Base-by-base conservation (phyloP, 768 basidiomycete genomes). In the Sporobolomyces roseus region DNA sequence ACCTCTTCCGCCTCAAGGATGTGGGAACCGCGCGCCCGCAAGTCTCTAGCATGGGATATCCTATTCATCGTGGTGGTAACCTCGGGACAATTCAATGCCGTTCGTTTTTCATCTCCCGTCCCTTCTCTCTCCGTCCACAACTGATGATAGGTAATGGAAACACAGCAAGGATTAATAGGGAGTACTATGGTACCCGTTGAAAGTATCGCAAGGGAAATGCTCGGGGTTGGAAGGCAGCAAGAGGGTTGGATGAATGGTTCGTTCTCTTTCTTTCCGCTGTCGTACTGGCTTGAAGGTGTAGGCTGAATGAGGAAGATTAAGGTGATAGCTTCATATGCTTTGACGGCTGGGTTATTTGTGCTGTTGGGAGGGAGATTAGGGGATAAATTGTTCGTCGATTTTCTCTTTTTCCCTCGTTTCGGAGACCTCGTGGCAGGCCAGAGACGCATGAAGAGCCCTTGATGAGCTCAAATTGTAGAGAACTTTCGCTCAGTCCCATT, bases 171-270 rank as follows among this genome's bases (percentile, higher is more conserved):
- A 1, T 25, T 52, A 38, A 62, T 62, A 23, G 61, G 61, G 3
- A 29, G 25, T 23, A 52, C 51, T 1, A 62, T 62, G 61, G 61
- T 62, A 21, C 61, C 61, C 2, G 51, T 52, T 17, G 61, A 53
- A 29, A n/a, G 19, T 21, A 62, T 62, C 17, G 61, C 61, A 16
- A 16, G 14, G 16, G 51, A 25, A 5, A 62, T 62, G 61, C 41
- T 62, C 19, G 7, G 32, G 16, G 51, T 27, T 33, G 38, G n/a
- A n/a, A n/a, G n/a, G n/a, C n/a, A 2, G 14, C 25, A 7, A 27
- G 8, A 27, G 38, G 53, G 29, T 52, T 62, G 61, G 61, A 53
- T 62, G 61, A 62, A 62, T 29, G 61, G 61, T 62, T 1, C n/a
- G 49, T 23, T 38, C 25, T 4, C 45, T 48, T 25, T 30, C 6